phyloP scores from a whole-genome alignment of 768 basidiomycete genomes.

The Xerocomus brunneocitrinus region DNA sequence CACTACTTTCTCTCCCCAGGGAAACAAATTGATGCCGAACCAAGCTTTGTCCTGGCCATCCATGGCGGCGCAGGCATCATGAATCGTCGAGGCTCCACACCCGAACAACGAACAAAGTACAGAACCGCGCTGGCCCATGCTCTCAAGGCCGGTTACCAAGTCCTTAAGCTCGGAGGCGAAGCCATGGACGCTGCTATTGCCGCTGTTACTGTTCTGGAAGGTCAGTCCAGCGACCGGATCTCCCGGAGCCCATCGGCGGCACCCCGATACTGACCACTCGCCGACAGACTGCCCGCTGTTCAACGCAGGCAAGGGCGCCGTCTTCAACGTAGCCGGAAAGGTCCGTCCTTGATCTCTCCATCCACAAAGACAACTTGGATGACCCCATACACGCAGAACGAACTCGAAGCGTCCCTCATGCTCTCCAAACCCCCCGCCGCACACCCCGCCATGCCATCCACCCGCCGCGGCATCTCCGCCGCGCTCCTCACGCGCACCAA shows the following conservation, averaged over 20 bases:
- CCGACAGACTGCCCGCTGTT: constrained; percentile 67
- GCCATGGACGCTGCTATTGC: constrained; percentile 81
- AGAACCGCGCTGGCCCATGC: constrained; percentile 50
- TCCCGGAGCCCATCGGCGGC: neutral
- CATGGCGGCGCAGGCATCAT: constrained; percentile 82
- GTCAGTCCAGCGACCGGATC: constrained; percentile 29
- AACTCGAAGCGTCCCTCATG: constrained; percentile 80
- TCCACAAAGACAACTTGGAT: neutral
- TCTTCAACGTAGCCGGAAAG: constrained; percentile 79
- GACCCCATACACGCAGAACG: constrained; percentile 46
- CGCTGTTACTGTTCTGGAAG: constrained; percentile 69
- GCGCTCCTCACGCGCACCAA: constrained; percentile 62
- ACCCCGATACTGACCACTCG: neutral
- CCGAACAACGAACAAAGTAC: constrained; percentile 56
- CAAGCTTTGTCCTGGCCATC: constrained; percentile 52
- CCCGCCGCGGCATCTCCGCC: constrained; percentile 58
- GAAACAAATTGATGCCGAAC: neutral
- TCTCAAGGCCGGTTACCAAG: constrained; percentile 55
- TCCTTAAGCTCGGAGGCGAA: constrained; percentile 65
- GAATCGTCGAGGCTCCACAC: constrained; percentile 51
- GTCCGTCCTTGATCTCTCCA: constrained; percentile 30
- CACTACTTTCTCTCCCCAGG: neutral
- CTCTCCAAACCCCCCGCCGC: constrained; percentile 70
- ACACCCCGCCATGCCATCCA: constrained; percentile 52
- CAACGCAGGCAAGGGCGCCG: constrained; percentile 76